Evolutionary conservation across 345 rosid genomes (phyloP), one percentile per base, ranked within the genome.

Genomic region (Salix viminalis): DNA sequence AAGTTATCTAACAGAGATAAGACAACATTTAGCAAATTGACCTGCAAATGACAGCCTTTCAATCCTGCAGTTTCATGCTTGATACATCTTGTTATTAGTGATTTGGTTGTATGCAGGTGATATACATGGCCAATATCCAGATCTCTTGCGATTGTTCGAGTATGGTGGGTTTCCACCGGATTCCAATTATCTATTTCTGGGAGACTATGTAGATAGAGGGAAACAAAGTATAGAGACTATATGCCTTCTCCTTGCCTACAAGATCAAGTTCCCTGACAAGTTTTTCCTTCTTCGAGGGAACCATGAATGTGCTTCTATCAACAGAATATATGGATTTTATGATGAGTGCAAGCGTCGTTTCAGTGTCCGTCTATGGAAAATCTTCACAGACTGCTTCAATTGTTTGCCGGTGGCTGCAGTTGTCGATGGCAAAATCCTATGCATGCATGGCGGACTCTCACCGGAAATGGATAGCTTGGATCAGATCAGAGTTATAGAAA

Each of bases 281-380:
- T 77, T 77, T 7, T 77, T 77, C 72, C 80, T 77, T 36, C 76
- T 77, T 7, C 34, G 80, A 50, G 80, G 80, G 56, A 77, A 77
- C 69, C 80, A 77, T 52, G 80, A 77, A 39, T 77, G 80, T 18
- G 80, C 80, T 77, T 77, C 80, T 24, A 77, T 77, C 15, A 77
- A 77, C 71, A 71, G 80, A 65, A 77, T 77, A 48, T 77, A 77
- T 26, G 80, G 80, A 36, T 77, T 77, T 46, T 77, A 77, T 4
- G 80, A 77, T 26, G 80, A 77, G 65, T 77, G 80, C 80, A 77
- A 77, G 58, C 80, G 76, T 8, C 64, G 80, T 16, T 77, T 71
- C 76, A 77, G 80, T 28, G 70, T 77, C 4, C 65, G 76, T 18
- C 80, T 77, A 2, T 77, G 80, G 80, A 77, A 77, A 56, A 65